A percentile compares a stretch with the other conserved stretches of the same genome.
Conservation (phyloP, 164 flowering plant species). For the Vitis riparia region DNA sequence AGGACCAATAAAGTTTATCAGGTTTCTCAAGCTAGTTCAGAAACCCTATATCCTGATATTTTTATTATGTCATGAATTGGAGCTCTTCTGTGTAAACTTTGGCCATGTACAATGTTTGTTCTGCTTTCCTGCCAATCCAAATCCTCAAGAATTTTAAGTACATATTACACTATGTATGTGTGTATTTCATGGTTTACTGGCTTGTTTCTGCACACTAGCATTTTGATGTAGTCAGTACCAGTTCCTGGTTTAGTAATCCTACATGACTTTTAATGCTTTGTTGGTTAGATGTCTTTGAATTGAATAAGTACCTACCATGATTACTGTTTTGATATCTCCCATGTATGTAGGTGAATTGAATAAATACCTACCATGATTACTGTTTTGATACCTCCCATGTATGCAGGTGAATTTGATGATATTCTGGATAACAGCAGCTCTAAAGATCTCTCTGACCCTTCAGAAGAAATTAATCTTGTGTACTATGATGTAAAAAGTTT, state of each 20-base stretch:
- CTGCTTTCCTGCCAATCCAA: no score
- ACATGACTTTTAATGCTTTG: not conserved
- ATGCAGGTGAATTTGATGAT: conserved; percentile 97
- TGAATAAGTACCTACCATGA: not conserved
- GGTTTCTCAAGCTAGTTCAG: no score
- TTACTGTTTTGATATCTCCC: conserved; percentile 4
- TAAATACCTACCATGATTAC: not conserved
- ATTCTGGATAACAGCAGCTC: conserved; percentile 49
- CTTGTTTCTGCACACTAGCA: not conserved
- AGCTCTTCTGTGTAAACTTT: no score
- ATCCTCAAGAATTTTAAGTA: no score
- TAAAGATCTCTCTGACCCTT: conserved; percentile 25
- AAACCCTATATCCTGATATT: no score
- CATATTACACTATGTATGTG: no score
- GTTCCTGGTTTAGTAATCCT: not conserved
- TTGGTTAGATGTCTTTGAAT: no score
- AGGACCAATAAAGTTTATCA: no score
- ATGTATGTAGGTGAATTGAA: conserved; percentile 73
- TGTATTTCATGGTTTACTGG: no score
- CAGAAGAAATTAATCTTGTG: conserved; percentile 50
- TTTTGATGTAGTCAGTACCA: not conserved
- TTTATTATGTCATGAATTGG: no score
- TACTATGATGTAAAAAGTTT: conserved; percentile 28
- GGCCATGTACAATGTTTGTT: no score
- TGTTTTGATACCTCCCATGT: conserved; percentile 8